Conservation (phyloP, 257 asterid genomes). For the Lycium ferocissimum region DNA sequence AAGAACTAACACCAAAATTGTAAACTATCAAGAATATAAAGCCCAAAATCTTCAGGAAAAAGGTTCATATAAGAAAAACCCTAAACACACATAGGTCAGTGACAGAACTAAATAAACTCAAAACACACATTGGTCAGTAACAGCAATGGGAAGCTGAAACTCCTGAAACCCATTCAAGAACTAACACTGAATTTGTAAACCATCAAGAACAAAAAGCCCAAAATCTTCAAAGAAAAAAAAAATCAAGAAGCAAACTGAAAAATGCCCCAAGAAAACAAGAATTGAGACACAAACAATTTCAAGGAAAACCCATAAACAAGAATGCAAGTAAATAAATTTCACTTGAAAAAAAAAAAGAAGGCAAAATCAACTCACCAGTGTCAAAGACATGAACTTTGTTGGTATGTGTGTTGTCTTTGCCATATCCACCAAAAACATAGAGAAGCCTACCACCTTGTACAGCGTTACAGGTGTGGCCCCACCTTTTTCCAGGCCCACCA, state of each 20-base stretch:
- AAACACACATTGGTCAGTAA: neutral
- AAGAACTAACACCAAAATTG: neutral
- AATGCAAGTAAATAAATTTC: neutral
- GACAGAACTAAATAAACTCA: neutral
- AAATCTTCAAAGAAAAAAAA: neutral
- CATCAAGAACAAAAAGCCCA: neutral
- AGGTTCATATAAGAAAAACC: neutral
- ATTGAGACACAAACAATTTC: neutral
- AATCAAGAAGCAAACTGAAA: neutral
- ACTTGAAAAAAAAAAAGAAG: neutral
- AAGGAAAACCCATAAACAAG: neutral
- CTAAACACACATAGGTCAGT: neutral
- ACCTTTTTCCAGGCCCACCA: conserved; percentile 88
- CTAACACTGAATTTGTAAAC: conserved; percentile 6
- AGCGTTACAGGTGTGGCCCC: conserved; percentile 99
- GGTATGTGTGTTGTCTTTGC: conserved; percentile 84
- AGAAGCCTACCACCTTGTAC: conserved; percentile 85
- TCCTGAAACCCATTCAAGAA: neutral
- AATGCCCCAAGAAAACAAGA: neutral
- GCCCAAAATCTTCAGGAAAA: neutral
- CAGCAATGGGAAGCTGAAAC: neutral
- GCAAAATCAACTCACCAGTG: conserved; percentile 55
- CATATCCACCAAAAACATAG: conserved; percentile 96
- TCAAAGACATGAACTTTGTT: conserved; percentile 87
- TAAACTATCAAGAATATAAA: conserved; percentile 5